Evolutionary conservation across 2,329 filamentous ascomycete species (phyloP).

Genomic region (Diaporthe velutina): DNA sequence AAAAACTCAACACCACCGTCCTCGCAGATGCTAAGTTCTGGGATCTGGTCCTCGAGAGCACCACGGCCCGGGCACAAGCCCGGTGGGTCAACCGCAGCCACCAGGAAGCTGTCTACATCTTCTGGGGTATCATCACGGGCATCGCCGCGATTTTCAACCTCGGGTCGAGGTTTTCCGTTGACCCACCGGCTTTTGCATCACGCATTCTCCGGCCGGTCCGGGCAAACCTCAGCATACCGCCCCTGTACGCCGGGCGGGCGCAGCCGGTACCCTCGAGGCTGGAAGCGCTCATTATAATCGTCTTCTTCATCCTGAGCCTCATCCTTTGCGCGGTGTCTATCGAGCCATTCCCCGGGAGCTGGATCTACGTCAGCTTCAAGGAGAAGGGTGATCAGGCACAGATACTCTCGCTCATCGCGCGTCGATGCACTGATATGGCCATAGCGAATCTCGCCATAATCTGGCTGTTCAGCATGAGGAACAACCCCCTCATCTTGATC

Average conservation of each 20-base stretch:
- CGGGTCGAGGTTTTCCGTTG: neutral
- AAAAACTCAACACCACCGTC: constrained; percentile 20
- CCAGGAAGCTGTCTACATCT: constrained; percentile 4
- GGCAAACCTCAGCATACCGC: neutral
- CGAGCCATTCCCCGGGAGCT: constrained; percentile 53
- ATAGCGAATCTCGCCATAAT: constrained; percentile 74
- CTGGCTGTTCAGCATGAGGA: constrained; percentile 76
- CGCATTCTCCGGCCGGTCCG: neutral
- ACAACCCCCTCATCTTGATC: constrained; percentile 74
- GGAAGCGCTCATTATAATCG: constrained; percentile 53
- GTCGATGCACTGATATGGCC: constrained; percentile 74
- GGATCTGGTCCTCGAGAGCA: neutral
- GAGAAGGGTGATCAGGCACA: neutral
- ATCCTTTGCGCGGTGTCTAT: constrained; percentile 52
- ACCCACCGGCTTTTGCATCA: neutral
- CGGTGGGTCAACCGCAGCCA: constrained; percentile 23
- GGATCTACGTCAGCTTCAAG: constrained; percentile 52
- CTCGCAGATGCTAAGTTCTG: neutral
- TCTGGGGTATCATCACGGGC: constrained; percentile 29
- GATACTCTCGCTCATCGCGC: constrained; percentile 62
- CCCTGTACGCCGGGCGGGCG: neutral
- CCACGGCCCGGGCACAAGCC: neutral
- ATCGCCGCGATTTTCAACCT: neutral
- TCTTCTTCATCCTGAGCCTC: constrained; percentile 55
- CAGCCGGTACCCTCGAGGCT: constrained; percentile 13